Evolutionary conservation across 495 filamentous ascomycete species (phyloP).

Genomic region (Aspergillus kassunensis): DNA sequence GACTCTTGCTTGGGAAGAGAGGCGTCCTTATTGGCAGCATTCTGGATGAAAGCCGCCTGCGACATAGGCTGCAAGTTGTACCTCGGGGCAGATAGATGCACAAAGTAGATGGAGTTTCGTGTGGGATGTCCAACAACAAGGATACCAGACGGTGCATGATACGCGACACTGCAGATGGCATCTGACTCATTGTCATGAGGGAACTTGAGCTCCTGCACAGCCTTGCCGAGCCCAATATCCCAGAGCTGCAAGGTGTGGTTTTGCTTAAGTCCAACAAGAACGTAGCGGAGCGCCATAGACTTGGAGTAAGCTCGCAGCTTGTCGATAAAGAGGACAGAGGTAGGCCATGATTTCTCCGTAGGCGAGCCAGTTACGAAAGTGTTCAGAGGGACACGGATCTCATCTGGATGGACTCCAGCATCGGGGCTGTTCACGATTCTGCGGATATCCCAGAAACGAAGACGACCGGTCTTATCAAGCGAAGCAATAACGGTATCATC

Average conservation of each 20-base stretch:
- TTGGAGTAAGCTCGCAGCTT: slow-evolving; percentile 88
- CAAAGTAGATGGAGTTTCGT: slow-evolving; percentile 94
- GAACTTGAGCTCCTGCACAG: slow-evolving; percentile 94
- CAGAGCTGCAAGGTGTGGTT: slow-evolving; percentile 98
- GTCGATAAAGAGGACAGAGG: slow-evolving; percentile 91
- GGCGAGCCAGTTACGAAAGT: slow-evolving; percentile 74
- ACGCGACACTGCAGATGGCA: slow-evolving; percentile 92
- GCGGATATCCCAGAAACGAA: slow-evolving; percentile 96
- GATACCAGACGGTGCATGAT: slow-evolving; percentile 84
- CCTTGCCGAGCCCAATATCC: slow-evolving; percentile 93
- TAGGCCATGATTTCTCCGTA: slow-evolving; percentile 87
- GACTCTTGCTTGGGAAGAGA: slow-evolving; percentile 78
- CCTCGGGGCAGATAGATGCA: slow-evolving; percentile 87
- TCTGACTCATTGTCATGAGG: slow-evolving; percentile 96
- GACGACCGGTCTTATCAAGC: slow-evolving; percentile 88
- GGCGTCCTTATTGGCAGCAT: slow-evolving; percentile 66
- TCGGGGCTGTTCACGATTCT: slow-evolving; percentile 60
- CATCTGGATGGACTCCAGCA: slow-evolving; percentile 54
- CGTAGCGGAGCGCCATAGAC: slow-evolving; percentile 81
- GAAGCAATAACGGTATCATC: slow-evolving; percentile 93
- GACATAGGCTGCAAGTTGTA: slow-evolving; percentile 76
- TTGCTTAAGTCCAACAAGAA: slow-evolving; percentile 97
- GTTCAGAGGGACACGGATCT: slow-evolving; percentile 72
- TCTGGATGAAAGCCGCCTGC: slow-evolving; percentile 80
- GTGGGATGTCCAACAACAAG: slow-evolving; percentile 94